Conservation (phyloP, 345 rosid genomes). For the Salix brachista region DNA sequence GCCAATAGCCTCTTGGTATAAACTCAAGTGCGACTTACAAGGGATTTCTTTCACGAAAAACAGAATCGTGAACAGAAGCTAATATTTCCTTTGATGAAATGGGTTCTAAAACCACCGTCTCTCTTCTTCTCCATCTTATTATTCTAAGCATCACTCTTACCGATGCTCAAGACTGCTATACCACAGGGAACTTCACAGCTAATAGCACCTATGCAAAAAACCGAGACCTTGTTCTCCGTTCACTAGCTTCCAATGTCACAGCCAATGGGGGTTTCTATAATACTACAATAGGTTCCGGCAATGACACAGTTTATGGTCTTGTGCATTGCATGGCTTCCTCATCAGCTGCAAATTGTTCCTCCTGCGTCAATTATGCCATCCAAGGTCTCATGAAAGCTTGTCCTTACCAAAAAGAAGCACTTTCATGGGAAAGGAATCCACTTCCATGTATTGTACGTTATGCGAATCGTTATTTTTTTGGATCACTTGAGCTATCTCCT, state of each 20-base stretch:
- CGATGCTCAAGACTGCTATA: not conserved
- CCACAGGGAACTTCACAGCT: not conserved
- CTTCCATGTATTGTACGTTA: conserved; percentile 24
- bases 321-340: conserved; percentile 11
- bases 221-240: not conserved
- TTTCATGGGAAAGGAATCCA: conserved; percentile 15
- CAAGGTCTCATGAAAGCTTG: conserved; percentile 10
- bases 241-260: conserved; percentile 20
- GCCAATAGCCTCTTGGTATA: no score
- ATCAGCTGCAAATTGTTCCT: conserved; percentile 16
- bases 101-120: not conserved
- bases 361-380: conserved; percentile 13
- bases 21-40: no score
- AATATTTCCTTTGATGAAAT: no score
- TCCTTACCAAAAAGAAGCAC: conserved; percentile 17
- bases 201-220: not conserved
- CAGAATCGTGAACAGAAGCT: no score
- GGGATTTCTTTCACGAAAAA: no score
- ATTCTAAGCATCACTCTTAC: not conserved
- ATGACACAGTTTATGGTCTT: conserved; percentile 16
- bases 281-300: conserved; percentile 15
- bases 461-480: conserved; percentile 15
- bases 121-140: not conserved
- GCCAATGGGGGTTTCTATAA: conserved; percentile 21
- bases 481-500: conserved; percentile 11